phyloP scores from a whole-genome alignment of 2,329 filamentous ascomycete species.

The Hypoxylon sp. region DNA sequence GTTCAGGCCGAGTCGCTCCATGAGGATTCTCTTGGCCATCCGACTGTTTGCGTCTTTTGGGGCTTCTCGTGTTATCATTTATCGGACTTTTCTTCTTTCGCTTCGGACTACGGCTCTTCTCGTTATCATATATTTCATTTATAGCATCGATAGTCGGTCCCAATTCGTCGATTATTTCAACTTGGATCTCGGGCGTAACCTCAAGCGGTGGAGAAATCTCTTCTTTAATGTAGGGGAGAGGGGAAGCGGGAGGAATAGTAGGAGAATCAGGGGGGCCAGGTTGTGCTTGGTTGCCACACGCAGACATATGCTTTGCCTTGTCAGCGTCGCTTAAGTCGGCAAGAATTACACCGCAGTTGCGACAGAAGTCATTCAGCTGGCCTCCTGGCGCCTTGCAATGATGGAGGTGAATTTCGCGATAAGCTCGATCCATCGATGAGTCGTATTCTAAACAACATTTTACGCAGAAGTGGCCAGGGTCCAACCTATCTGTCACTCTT shows the following conservation, averaged over 20 bases:
- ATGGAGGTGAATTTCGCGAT: conserved; percentile 29
- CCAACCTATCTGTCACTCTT: background rate
- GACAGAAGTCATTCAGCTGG: conserved; percentile 25
- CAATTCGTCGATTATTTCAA: background rate
- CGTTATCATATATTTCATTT: background rate
- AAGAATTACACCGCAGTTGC: conserved; percentile 33
- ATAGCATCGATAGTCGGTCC: background rate
- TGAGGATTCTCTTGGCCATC: no score
- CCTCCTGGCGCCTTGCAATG: conserved; percentile 28
- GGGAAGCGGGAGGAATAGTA: no score
- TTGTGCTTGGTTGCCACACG: background rate
- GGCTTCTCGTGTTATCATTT: no score
- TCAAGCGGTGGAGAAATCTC: no score
- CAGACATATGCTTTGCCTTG: conserved; percentile 17
- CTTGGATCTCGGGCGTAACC: no score
- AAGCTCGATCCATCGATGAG: conserved; percentile 25
- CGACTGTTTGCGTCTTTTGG: no score
- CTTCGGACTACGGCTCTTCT: background rate
- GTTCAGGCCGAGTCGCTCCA: no score
- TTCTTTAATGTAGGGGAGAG: no score
- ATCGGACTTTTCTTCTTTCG: background rate
- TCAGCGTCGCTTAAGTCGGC: background rate
- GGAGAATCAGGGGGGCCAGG: background rate
- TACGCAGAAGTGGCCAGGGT: conserved; percentile 22
- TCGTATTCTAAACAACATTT: conserved; percentile 37